Base-by-base conservation (phyloP, 2,329 filamentous ascomycete species). In the Cytospora chrysosperma region DNA sequence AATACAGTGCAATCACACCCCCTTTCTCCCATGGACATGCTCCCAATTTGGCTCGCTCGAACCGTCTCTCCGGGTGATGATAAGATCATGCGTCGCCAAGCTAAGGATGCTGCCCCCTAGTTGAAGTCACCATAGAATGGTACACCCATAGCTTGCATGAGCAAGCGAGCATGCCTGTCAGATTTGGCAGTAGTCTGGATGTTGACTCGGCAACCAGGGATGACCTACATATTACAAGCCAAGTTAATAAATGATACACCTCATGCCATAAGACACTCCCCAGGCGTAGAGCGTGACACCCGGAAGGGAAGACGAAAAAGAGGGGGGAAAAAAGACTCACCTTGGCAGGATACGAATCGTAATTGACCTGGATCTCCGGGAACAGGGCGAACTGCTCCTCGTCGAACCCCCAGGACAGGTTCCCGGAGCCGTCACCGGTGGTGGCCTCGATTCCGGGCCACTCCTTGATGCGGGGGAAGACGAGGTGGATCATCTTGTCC, bases 401-500 rank as follows among this genome's bases (percentile, higher is more conserved):
- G 17, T 83, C 83, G 70, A 99, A 82, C 69, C 95, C 95, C 75
- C 93, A 94, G 12, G 83, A 84, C 69, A 99, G 83, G 75, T 98
- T 97, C 43, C 95, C 95, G 66, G 89, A 89, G 72, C 87, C 88
- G 75, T 99, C 95, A 72, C 95, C 95, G 47, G 91, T 91, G 51
- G 80, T 85, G 34, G 75, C 76, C 19, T 77, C 73, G 62, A 87
- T 72, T 24, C 95, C 95, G 62, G 85, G 86, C 90, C 92, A 99
- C 70, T 99, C 95, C 82, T 98, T 99, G 77, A 99, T 96, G 73
- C 88, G 91, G 47, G 95, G 95, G 74, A 98, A 83, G 7, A 99
- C 93, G 10, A 98, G 81, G 74, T 96, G 92, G 61, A 98, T 82
- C 69, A 93, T 81, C 80, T 97, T 97, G 72, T 94, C 90, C 52